Percentiles rank a stretch among this genome's conserved stretches.
These are phyloP conservation scores for Diaporthe destruens DNA, from an alignment of 2,329 filamentous ascomycete genomes.

Conservation along the genomic window DNA sequence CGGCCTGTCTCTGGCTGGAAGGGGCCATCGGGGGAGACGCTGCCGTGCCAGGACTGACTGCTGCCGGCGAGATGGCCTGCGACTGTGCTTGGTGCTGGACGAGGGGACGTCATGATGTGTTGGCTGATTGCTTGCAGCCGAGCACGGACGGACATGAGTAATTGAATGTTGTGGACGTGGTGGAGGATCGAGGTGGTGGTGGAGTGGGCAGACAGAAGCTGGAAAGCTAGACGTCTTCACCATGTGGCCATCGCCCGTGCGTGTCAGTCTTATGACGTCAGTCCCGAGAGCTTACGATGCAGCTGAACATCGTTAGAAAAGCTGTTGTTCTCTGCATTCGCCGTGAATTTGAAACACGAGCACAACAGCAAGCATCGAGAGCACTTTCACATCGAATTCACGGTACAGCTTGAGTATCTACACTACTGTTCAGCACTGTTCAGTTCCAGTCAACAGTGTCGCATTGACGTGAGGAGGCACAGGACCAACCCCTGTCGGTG, in stretches of 20 bases:
- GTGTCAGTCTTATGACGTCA: slow-evolving; percentile 28
- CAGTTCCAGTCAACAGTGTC: background rate
- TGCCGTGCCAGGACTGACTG: slow-evolving; percentile 47
- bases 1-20: slow-evolving; percentile 46
- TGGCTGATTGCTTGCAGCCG: slow-evolving; percentile 20
- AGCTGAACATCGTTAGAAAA: background rate
- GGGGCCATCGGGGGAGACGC: slow-evolving; percentile 44
- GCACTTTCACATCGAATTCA: slow-evolving; percentile 12
- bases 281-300: background rate
- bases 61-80: slow-evolving; percentile 34
- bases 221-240: background rate
- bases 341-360: background rate
- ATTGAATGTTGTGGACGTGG: background rate
- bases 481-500: slow-evolving; percentile 5
- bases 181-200: background rate
- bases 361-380: background rate
- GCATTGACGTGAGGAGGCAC: slow-evolving; percentile 21
- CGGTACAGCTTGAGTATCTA: too few species aligned
- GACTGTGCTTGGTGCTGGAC: slow-evolving; percentile 32
- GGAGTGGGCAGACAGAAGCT: background rate
- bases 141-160: background rate
- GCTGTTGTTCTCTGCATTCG: background rate
- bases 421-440: too few species aligned
- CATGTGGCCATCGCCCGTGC: slow-evolving; percentile 13
- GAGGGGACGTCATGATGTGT: slow-evolving; percentile 32